Base-by-base conservation (phyloP, 1,139 yeast species). In the Lodderomyces metapsilosis region DNA sequence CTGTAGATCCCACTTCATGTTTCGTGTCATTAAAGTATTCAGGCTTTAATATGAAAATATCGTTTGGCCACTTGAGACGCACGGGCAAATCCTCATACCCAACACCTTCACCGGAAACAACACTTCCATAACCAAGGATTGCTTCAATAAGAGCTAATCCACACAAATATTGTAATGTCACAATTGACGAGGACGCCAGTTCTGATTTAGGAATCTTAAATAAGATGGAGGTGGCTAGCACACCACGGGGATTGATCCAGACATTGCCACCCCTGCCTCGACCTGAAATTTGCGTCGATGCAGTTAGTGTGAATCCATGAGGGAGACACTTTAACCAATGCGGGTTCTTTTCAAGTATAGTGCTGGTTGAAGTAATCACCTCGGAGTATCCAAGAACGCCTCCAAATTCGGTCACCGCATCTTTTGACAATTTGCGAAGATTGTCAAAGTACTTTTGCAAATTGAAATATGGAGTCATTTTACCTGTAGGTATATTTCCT, bases 1-100 rank as follows among this genome's bases (percentile, higher is more conserved):
- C 68, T n/a, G 69, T 63, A 25, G 67, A 47, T 37, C 61, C 52
- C 55, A 56, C 62, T 36, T 56, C 54, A 36, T 62, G 54, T 37
- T 59, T 71, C 9, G 68, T 37, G 11, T 43, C 44, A 40, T 52
- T 52, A 52, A 65, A 68, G 46, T 67, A 78, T 40, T 80, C 81
- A 0, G 95, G 94, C 47, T 78, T 81, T 52, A 82, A 61, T 5
- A 84, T 80, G 58, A 88, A 94, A 12, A 92, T 69, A 61, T 94
- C 99, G 58, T 94, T 94, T 5, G 99, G 99, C 99, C 99, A 94
- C 58, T 94, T 94, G 47, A 94, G 76, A 43, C 80, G 76, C 9
- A 91, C 71, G 0, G 96, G 98, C 53, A 92, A 63, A 41, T 81
- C 83, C 30, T 79, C 82, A 57, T 82, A 86, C 0, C 88, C 89